Base-by-base conservation (phyloP, 1,284 basidiomycete species). In the Farysia itapuensis region DNA sequence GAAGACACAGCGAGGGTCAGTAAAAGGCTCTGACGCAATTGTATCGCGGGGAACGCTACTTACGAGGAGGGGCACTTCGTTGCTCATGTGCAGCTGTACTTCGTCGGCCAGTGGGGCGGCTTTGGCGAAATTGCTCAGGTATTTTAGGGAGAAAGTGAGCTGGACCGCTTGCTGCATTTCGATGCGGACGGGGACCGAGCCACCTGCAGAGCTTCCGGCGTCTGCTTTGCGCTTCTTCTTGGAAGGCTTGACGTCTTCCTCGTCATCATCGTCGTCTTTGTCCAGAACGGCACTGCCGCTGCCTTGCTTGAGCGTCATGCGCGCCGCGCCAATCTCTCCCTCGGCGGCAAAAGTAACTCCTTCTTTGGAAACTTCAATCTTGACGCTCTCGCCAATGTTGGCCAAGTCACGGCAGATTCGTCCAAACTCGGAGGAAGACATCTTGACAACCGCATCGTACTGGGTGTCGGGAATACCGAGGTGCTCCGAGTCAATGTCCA, bases 401-500 rank as follows among this genome's bases (percentile, higher is more conserved):
- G 86, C 85, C 15, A 98, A 83, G 77, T 99, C 94, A 43, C 90
- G 85, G 50, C 94, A 91, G 76, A 98, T 97, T 42, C 93, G 86
- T 23, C 85, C 80, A 76, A 97, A 96, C 78, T 98, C 95, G 38
- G 81, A 61, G 0, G 91, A 85, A 7, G 88, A 84, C 84, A 99
- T 86, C 23, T 86, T 87, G 44, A 98, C 86, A 41, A 89, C 87
- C 15, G 91, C 90, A 72, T 98, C 94, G 79, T 98, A 99, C 56
- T 93, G 88, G 3, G 95, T 99, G 67, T 97, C 92, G n/a, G 95
- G 95, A 70, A 98, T 97, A 39, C 89, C 89, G 43, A 98, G 87
- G 47, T 86, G 87, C 79, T 98, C 95, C 25, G 79, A 60, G 43
- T 99, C 94, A 72, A 99, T 99, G 74, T 98, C 95, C 93, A 99